Conservation (phyloP, 768 basidiomycete species). For the Rhizopogon salebrosus region DNA sequence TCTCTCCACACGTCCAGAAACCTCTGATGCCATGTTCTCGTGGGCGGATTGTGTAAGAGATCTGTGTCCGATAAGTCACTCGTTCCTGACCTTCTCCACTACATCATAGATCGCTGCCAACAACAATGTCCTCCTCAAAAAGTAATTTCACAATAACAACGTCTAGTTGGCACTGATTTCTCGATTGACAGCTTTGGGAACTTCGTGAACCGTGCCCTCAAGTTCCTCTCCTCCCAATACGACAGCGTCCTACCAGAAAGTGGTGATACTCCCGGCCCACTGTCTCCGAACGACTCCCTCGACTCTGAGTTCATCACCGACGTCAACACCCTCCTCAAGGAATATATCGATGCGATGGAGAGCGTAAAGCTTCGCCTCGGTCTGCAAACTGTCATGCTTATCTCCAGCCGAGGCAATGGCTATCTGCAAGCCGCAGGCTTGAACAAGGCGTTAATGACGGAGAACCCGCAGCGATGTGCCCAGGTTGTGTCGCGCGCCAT, state of each 20-base stretch:
- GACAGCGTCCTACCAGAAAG: constrained; percentile 77
- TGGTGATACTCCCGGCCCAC: constrained; percentile 60
- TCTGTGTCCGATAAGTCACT: neutral
- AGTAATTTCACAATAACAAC: constrained; percentile 40
- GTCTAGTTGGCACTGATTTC: neutral
- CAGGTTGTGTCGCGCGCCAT: constrained; percentile 85
- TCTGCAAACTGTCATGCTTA: constrained; percentile 82
- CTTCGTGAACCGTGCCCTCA: constrained; percentile 92
- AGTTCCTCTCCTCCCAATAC: constrained; percentile 87
- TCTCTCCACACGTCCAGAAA: constrained; percentile 88
- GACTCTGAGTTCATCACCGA: constrained; percentile 77
- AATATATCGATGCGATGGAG: constrained; percentile 88
- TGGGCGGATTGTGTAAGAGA: constrained; percentile 86
- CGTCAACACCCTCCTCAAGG: constrained; percentile 71
- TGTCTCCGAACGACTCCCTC: constrained; percentile 58
- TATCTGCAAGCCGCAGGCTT: constrained; percentile 93
- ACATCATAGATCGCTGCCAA: constrained; percentile 72
- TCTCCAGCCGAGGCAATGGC: constrained; percentile 85
- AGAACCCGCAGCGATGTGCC: constrained; percentile 80
- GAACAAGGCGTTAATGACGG: constrained; percentile 81
- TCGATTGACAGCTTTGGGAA: constrained; percentile 73
- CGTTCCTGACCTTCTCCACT: neutral
- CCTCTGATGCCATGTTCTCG: constrained; percentile 91
- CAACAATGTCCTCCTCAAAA: constrained; percentile 91
- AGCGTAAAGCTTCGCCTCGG: constrained; percentile 84